Conservation (phyloP, 2,329 filamentous ascomycete genomes). For the Emergomyces orientalis region DNA sequence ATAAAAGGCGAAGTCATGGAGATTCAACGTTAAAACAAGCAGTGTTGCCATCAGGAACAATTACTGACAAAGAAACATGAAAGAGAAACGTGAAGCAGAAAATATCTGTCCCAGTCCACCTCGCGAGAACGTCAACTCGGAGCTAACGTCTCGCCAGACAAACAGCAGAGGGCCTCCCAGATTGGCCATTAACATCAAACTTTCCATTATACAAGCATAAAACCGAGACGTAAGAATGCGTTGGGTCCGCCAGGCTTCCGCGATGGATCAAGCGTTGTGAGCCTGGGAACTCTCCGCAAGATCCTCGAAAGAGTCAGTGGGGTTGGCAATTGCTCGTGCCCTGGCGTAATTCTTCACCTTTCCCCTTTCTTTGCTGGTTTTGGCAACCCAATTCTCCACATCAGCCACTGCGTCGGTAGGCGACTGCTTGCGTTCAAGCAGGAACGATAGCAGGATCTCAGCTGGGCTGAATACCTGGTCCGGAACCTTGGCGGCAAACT, state of each 20-base stretch:
- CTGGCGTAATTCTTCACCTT: neutral
- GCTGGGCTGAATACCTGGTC: constrained; percentile 43
- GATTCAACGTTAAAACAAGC: neutral
- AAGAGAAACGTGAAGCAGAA: neutral
- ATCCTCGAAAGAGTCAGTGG: neutral
- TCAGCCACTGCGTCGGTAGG: constrained; percentile 38
- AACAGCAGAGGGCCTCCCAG: no score
- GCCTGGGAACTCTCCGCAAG: no score
- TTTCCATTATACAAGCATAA: no score
- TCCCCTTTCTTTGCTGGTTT: neutral
- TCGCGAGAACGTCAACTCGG: no score
- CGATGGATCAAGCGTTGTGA: neutral
- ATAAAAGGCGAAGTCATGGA: neutral
- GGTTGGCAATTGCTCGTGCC: neutral
- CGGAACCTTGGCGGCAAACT: constrained; percentile 40
- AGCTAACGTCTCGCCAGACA: no score
- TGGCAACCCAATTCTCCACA: constrained; percentile 34
- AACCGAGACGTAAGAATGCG: neutral
- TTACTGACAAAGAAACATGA: neutral
- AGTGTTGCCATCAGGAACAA: neutral
- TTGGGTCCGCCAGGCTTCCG: neutral
- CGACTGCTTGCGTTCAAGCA: constrained; percentile 43
- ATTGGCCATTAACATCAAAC: no score
- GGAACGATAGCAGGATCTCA: constrained; percentile 43
- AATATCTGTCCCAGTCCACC: neutral